A percentile compares a stretch with the other conserved stretches of the same genome.
phyloP scores from a whole-genome alignment of 768 basidiomycete species.

The Trametes elegans region DNA sequence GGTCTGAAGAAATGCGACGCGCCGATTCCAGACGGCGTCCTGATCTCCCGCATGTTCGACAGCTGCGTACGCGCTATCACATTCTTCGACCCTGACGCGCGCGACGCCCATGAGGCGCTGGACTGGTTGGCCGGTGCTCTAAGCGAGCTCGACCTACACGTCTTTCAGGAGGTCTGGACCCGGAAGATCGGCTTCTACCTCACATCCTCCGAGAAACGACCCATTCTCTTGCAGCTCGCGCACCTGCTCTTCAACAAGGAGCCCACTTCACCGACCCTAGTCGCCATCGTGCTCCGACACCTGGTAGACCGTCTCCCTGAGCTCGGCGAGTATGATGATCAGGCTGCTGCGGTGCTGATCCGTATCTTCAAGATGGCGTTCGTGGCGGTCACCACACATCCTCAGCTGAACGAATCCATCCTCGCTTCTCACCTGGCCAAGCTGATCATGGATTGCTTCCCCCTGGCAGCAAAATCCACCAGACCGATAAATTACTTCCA shows the following conservation, averaged over 20 bases:
- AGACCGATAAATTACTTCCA: slow-evolving; percentile 93
- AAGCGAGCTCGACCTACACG: slow-evolving; percentile 81
- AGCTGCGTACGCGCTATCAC: slow-evolving; percentile 82
- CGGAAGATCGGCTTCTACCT: slow-evolving; percentile 91
- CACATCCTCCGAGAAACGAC: slow-evolving; percentile 70
- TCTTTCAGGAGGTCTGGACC: slow-evolving; percentile 96
- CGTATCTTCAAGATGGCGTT: slow-evolving; percentile 96
- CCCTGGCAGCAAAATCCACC: slow-evolving; percentile 85
- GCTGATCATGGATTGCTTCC: slow-evolving; percentile 95
- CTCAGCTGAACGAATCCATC: slow-evolving; percentile 81
- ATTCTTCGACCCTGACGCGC: slow-evolving; percentile 67
- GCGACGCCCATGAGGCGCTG: slow-evolving; percentile 72
- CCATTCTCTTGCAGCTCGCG: slow-evolving; percentile 78
- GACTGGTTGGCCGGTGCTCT: slow-evolving; percentile 79
- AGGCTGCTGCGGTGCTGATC: slow-evolving; percentile 79
- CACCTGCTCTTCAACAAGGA: slow-evolving; percentile 83
- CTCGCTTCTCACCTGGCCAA: slow-evolving; percentile 91
- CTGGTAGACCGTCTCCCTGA: slow-evolving; percentile 78
- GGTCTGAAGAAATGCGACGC: slow-evolving; percentile 80
- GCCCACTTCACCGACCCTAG: slow-evolving; percentile 70
- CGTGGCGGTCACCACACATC: slow-evolving; percentile 73
- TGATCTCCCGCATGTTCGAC: slow-evolving; percentile 86
- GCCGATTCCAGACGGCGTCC: slow-evolving; percentile 76
- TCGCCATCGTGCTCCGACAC: slow-evolving; percentile 86
- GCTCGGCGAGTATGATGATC: slow-evolving; percentile 83